A percentile compares a stretch with the other conserved stretches of the same genome.
phyloP scores from a whole-genome alignment of 1,284 basidiomycete species.

The Rhodotorula sp. region DNA sequence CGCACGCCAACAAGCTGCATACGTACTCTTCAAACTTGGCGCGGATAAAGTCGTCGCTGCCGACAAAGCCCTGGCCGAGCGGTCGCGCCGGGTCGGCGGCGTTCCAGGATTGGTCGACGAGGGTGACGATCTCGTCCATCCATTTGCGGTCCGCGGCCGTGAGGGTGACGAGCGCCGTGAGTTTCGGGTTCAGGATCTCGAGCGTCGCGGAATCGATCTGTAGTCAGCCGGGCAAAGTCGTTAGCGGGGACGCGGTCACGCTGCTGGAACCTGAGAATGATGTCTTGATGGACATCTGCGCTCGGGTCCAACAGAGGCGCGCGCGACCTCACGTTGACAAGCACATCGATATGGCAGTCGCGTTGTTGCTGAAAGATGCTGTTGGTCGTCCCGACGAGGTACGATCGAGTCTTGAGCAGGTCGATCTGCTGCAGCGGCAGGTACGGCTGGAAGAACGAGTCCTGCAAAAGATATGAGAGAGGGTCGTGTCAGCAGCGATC shows the following conservation, averaged over 20 bases:
- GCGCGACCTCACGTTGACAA: slow-evolving; percentile 72
- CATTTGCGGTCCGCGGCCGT: slow-evolving; percentile 94
- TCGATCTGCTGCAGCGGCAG: slow-evolving; percentile 94
- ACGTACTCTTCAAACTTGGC: slow-evolving; percentile 76
- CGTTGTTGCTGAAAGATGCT: slow-evolving; percentile 91
- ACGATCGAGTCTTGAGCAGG: slow-evolving; percentile 73
- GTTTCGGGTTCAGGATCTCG: slow-evolving; percentile 75
- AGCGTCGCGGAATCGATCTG: slow-evolving; percentile 80
- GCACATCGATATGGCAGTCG: slow-evolving; percentile 73
- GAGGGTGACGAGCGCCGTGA: slow-evolving; percentile 73
- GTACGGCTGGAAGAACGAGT: slow-evolving; percentile 97
- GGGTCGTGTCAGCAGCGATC: neutral
- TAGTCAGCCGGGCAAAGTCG: no score
- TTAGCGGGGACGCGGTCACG: no score
- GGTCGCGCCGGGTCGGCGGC: slow-evolving; percentile 60
- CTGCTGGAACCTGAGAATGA: no score
- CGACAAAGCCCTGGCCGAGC: slow-evolving; percentile 74
- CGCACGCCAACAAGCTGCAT: slow-evolving; percentile 69
- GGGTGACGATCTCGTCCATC: slow-evolving; percentile 78
- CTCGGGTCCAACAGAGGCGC: neutral
- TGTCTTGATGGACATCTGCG: no score
- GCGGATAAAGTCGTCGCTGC: slow-evolving; percentile 87
- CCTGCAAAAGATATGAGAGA: slow-evolving; percentile 54
- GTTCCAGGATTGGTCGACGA: slow-evolving; percentile 78
- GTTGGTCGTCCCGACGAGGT: slow-evolving; percentile 87